Base-by-base conservation (phyloP, 768 basidiomycete species). In the Sarcodon aspratus region DNA sequence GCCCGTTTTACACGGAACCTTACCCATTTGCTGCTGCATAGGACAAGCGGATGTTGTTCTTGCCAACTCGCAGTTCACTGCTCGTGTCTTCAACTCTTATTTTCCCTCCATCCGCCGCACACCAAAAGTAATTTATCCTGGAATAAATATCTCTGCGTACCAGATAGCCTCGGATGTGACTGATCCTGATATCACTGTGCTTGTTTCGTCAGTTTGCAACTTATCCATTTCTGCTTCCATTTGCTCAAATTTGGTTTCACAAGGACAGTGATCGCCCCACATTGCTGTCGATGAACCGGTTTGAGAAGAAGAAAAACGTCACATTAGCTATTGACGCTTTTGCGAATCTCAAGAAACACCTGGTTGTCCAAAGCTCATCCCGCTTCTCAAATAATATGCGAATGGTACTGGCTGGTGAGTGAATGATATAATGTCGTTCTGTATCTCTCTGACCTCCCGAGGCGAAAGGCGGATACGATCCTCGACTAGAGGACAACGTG, bases 261-360 rank as follows among this genome's bases (percentile, higher is more conserved):
- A 52, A 55, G 18, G 33, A 32, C 55, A 82, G 81, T 38, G 63
- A 75, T 33, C 71, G 73, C 3, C 88, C 85, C 0, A 92, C 89
- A 0, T 64, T 98, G 3, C 59, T 97, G 1, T 90, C 94, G 5
- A 68, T 98, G 34, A 98, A 99, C 61, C 85, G 95, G 2, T 98
- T 95, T 59, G 96, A 99, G 65, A 78, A 74, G 58, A 98, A 98
- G 72, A 99, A 99, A 68, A 95, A 98, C 55, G 74, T 74, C 0
- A 76, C 76, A 1, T 71, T 99, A 2, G 96, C 94, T 0, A 69
- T 98, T 6, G 66, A 80, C 38, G 69, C 94, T 0, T 97, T 93
- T 57, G 80, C 85, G 1, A 63, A 67, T 10, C 62, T 90, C 35
- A 66, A 66, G 37, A 63, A 62, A 40, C 61, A 54, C 12, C 46